Base-by-base conservation (phyloP, 345 rosid genomes). In the Dipteronia sinensis region DNA sequence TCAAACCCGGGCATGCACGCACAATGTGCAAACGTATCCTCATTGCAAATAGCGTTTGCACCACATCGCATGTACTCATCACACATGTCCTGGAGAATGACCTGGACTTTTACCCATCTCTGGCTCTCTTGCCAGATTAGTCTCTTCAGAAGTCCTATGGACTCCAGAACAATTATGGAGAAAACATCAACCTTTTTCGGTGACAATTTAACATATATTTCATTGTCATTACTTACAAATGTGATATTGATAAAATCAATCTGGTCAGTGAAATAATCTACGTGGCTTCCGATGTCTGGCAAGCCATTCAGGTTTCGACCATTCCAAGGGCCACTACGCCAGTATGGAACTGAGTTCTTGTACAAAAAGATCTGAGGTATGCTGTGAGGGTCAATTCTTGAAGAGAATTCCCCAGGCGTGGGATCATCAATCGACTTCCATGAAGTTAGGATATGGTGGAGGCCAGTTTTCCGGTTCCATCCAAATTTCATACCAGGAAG, bases 371-470 rank as follows among this genome's bases (percentile, higher is more conserved):
- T 19, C 22, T 73, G 78, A 0, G 81, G 25, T 2, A 74, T 38
- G 1, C 81, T 80, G 0, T 9, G 34, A 0, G 76, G n/a, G 40
- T 82, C 65, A 0, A 82, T 6, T 71, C 58, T 1, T 23, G 0
- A 0, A 2, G 78, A 71, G 72, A 2, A 80, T 20, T 73, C 51
- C 3, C 88, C 84, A 0, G 65, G 55, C 0, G 66, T 34, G 0
- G 84, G 88, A 7, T 83, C 84, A 29, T 70, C 80, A 1, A 7
- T 63, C 8, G 82, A 80, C 64, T 38, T 85, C 83, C 84, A 83
- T 0, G 88, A 83, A n/a, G 70, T 78, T 15, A 83, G 1, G 29
- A 27, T 27, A 65, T 47, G 16, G 47, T 69, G 25, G 44, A 44
- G 56, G 42, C 84, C 84, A 4, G 70, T 77, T 69, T 44, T 76